A percentile compares a stretch with the other conserved stretches of the same genome.
These are phyloP conservation scores for Saraca asoca DNA, from an alignment of 331 rosid genomes.

Conservation along the genomic window DNA sequence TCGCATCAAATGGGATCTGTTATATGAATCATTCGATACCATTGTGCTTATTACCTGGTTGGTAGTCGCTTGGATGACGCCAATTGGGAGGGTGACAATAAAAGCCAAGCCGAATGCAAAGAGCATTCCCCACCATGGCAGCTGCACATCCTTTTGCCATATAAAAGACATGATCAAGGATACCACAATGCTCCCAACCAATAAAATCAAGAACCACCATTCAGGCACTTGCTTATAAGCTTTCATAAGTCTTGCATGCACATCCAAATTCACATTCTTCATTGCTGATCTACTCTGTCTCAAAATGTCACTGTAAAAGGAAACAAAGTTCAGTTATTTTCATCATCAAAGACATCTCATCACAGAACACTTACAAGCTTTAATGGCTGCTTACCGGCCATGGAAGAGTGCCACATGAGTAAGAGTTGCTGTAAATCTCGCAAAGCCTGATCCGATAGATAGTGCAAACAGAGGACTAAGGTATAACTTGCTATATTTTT, in stretches of 20 bases:
- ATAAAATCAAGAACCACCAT: conserved; percentile 87
- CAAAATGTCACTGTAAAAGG: conserved; percentile 63
- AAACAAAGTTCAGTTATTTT: too few species aligned
- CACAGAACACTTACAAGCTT: too few species aligned
- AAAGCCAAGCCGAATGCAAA: conserved; percentile 85
- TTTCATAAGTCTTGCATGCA: conserved; percentile 85
- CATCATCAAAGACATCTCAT: neutral
- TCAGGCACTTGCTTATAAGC: conserved; percentile 91
- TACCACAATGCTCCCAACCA: conserved; percentile 62
- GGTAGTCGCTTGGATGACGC: conserved; percentile 98
- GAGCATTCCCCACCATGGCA: conserved; percentile 99
- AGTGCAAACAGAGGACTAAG: conserved; percentile 98
- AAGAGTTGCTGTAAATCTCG: conserved; percentile 91
- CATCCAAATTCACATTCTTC: conserved; percentile 63
- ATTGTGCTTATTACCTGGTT: conserved; percentile 64
- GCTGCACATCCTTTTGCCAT: conserved; percentile 80
- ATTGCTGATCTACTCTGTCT: conserved; percentile 82
- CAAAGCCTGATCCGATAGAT: conserved; percentile 96
- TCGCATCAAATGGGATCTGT: too few species aligned
- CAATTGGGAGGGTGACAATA: conserved; percentile 94
- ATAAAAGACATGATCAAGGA: conserved; percentile 69
- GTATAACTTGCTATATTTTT: conserved; percentile 82
- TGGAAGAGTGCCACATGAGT: conserved; percentile 91
- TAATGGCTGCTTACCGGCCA: conserved; percentile 82
- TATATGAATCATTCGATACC: too few species aligned